A percentile compares a stretch with the other conserved stretches of the same genome.
phyloP scores from a whole-genome alignment of 495 filamentous ascomycete genomes.

The Penicillium paxilli region DNA sequence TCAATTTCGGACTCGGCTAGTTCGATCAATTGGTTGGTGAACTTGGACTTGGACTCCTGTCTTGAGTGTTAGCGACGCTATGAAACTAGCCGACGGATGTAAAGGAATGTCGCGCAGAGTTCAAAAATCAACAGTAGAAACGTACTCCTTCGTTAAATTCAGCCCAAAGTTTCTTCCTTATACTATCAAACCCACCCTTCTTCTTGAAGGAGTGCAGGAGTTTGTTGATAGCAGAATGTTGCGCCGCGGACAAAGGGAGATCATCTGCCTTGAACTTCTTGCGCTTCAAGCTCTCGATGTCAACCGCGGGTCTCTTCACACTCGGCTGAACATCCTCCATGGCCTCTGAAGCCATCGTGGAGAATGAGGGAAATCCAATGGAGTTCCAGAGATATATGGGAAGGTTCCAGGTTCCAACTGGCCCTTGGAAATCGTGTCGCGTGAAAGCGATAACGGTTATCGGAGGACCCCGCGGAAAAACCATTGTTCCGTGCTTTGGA shows the following conservation, averaged over 20 bases:
- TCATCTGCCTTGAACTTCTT: slow-evolving; percentile 84
- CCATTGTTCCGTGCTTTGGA: slow-evolving; percentile 24
- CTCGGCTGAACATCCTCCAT: slow-evolving; percentile 29
- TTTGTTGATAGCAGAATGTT: slow-evolving; percentile 72
- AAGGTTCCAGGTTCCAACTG: too few relatives aligned
- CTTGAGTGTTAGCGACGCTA: slow-evolving; percentile 21
- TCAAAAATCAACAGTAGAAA: not conserved
- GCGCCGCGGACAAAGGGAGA: slow-evolving; percentile 70
- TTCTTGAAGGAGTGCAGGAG: slow-evolving; percentile 85
- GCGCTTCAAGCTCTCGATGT: slow-evolving; percentile 43
- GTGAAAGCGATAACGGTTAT: slow-evolving; percentile 24
- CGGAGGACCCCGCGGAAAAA: slow-evolving; percentile 6
- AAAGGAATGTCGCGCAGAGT: not conserved
- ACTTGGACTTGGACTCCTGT: slow-evolving; percentile 66
- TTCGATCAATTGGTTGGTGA: slow-evolving; percentile 65
- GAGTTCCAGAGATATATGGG: not conserved
- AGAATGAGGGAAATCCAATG: not conserved
- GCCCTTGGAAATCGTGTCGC: slow-evolving; percentile 18
- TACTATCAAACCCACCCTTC: slow-evolving; percentile 83
- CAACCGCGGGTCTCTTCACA: slow-evolving; percentile 28
- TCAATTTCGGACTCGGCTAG: slow-evolving; percentile 81
- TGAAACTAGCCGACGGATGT: not conserved
- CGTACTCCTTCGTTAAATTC: slow-evolving; percentile 76
- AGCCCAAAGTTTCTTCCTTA: slow-evolving; percentile 78
- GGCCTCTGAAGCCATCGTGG: slow-evolving; percentile 46